A percentile compares a stretch with the other conserved stretches of the same genome.
Evolutionary conservation across 2,329 filamentous ascomycete species (phyloP).

Genomic region (Penicillium janthinellum): DNA sequence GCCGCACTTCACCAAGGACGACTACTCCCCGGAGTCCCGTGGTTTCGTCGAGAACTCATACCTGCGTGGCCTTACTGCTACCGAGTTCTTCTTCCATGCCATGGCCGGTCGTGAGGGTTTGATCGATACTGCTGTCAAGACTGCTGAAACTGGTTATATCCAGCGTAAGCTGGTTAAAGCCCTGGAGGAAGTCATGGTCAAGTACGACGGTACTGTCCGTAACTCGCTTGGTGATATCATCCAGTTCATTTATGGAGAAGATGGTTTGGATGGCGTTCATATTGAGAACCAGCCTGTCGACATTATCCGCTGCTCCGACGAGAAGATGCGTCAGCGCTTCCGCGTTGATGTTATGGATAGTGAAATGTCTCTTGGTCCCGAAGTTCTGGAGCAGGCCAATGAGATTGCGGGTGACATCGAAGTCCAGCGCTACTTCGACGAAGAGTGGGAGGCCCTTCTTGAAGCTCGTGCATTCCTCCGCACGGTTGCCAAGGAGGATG

Average conservation of each 20-base stretch:
- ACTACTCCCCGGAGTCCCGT: conserved; percentile 94
- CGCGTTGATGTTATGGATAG: conserved; percentile 83
- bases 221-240: conserved; percentile 96
- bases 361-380: conserved; percentile 62
- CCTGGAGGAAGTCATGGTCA: conserved; percentile 94
- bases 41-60: conserved; percentile 99
- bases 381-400: conserved; percentile 80
- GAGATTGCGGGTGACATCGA: conserved; percentile 86
- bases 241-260: conserved; percentile 96
- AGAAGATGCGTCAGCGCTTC: conserved; percentile 78
- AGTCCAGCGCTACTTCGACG: conserved; percentile 82
- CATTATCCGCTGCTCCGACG: conserved; percentile 76
- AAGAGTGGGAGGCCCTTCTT: conserved; percentile 78
- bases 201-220: conserved; percentile 95
- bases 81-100: conserved; percentile 99
- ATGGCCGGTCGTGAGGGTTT: conserved; percentile 99
- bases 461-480: conserved; percentile 77
- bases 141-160: conserved; percentile 97
- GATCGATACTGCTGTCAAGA: conserved; percentile 99
- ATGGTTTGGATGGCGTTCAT: conserved; percentile 87
- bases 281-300: conserved; percentile 94
- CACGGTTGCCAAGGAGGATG: conserved; percentile 71
- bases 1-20: conserved; percentile 98
- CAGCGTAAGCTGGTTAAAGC: conserved; percentile 98
- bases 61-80: conserved; percentile 88